A percentile compares a stretch with the other conserved stretches of the same genome.
These are phyloP conservation scores for Ganoderma lucidum DNA, from an alignment of 1,284 basidiomycete species.

Conservation along the genomic window DNA sequence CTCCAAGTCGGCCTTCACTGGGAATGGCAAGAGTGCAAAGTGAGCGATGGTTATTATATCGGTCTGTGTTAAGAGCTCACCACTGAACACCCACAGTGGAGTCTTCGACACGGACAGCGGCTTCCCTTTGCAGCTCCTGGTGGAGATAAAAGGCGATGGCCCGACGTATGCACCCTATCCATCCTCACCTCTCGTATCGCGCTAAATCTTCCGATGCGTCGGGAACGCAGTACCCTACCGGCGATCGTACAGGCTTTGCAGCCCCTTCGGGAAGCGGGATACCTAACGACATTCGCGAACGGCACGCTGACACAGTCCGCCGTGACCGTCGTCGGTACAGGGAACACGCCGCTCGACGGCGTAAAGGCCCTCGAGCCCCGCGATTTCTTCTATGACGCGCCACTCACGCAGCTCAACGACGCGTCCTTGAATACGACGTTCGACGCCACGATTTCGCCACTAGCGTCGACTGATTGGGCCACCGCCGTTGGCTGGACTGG, in stretches of 20 bases:
- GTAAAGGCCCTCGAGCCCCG: slow-evolving; percentile 54
- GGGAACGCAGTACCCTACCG: slow-evolving; percentile 50
- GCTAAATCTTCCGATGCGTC: neutral
- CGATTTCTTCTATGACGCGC: slow-evolving; percentile 64
- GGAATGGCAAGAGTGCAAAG: slow-evolving; percentile 50
- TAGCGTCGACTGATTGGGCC: slow-evolving; percentile 61
- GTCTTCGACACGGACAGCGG: slow-evolving; percentile 56
- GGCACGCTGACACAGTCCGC: slow-evolving; percentile 48
- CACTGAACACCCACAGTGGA: slow-evolving; percentile 40
- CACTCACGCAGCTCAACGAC: slow-evolving; percentile 51
- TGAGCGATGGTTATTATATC: slow-evolving; percentile 39
- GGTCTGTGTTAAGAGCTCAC: neutral
- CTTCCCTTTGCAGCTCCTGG: slow-evolving; percentile 54
- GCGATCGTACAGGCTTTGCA: slow-evolving; percentile 54
- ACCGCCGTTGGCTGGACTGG: slow-evolving; percentile 57
- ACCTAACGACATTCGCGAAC: slow-evolving; percentile 56
- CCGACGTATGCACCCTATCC: slow-evolving; percentile 44
- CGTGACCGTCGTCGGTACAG: slow-evolving; percentile 59
- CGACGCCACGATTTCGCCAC: slow-evolving; percentile 52
- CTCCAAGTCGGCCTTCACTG: slow-evolving; percentile 50
- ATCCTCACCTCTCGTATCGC: neutral
- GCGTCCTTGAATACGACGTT: slow-evolving; percentile 49
- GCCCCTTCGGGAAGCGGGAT: slow-evolving; percentile 54
- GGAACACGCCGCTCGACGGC: slow-evolving; percentile 60
- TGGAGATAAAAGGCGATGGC: slow-evolving; percentile 64